Conservation (phyloP, 192 early-diverging fungal genomes). For the Backusella tarrabulga region DNA sequence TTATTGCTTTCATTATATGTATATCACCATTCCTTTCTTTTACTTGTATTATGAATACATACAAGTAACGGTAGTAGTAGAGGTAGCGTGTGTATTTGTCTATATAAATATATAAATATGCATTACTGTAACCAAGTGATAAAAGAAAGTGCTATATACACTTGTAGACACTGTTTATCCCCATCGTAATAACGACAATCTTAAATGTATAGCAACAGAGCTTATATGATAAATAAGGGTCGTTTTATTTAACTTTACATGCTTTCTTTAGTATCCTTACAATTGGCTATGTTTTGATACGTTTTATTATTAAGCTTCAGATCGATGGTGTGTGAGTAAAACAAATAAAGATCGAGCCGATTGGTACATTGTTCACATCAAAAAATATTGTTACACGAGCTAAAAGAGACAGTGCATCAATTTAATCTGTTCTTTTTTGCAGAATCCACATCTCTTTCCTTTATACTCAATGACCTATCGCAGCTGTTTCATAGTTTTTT, state of each 20-base stretch:
- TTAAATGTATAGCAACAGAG: background rate
- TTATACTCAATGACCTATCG: background rate
- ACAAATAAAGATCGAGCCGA: background rate
- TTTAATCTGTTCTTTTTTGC: background rate
- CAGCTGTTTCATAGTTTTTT: background rate
- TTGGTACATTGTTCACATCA: background rate
- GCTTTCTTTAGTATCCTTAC: background rate
- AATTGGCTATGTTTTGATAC: background rate
- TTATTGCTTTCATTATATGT: too few relatives aligned
- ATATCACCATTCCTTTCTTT: too few relatives aligned
- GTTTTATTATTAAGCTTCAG: background rate
- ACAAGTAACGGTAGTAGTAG: too few relatives aligned
- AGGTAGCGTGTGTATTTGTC: too few relatives aligned
- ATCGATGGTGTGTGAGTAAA: background rate
- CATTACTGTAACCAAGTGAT: background rate
- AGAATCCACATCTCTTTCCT: background rate
- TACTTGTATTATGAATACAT: too few relatives aligned
- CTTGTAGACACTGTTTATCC: background rate
- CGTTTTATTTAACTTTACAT: background rate
- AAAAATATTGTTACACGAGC: background rate
- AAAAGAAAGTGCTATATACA: background rate
- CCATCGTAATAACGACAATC: background rate
- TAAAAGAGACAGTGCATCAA: background rate
- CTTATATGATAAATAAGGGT: background rate
- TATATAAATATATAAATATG: too few relatives aligned